These are phyloP conservation scores for Xylariaceae sp. DNA, from an alignment of 2,329 filamentous ascomycete genomes.

Conservation along the genomic window DNA sequence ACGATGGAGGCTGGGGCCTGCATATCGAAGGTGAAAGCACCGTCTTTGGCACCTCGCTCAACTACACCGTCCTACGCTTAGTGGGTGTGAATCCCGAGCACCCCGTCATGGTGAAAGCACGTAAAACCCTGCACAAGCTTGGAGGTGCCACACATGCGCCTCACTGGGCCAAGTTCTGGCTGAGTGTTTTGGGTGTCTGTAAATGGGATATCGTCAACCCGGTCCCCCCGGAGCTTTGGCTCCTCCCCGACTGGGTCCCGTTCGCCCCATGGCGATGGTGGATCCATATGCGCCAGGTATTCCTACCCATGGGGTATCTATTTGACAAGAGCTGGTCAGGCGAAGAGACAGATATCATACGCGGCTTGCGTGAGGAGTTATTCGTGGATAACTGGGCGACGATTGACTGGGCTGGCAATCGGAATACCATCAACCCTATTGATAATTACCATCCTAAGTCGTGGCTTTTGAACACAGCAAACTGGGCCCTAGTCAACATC, in stretches of 20 bases:
- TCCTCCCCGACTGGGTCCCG: slow-evolving; percentile 85
- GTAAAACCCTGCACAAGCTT: slow-evolving; percentile 73
- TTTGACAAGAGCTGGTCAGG: slow-evolving; percentile 79
- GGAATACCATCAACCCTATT: slow-evolving; percentile 70
- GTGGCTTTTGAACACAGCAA: slow-evolving; percentile 71
- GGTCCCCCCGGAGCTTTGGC: slow-evolving; percentile 87
- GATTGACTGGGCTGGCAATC: slow-evolving; percentile 70
- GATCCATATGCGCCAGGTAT: slow-evolving; percentile 98
- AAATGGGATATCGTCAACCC: slow-evolving; percentile 94
- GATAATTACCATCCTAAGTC: slow-evolving; percentile 96
- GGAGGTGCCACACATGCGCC: slow-evolving; percentile 79
- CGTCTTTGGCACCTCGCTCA: slow-evolving; percentile 84
- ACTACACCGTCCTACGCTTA: slow-evolving; percentile 75
- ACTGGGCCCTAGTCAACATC: slow-evolving; percentile 71
- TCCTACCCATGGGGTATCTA: slow-evolving; percentile 82
- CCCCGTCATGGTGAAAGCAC: slow-evolving; percentile 76
- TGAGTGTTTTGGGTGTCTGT: slow-evolving; percentile 75
- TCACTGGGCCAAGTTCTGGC: slow-evolving; percentile 97
- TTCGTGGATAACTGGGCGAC: slow-evolving; percentile 72
- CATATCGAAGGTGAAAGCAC: slow-evolving; percentile 93
- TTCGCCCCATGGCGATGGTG: slow-evolving; percentile 93
- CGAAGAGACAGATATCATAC: slow-evolving; percentile 68
- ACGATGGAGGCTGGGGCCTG: slow-evolving; percentile 94
- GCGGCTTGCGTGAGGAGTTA: slow-evolving; percentile 70
- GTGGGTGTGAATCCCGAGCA: slow-evolving; percentile 81